Percentiles rank a stretch among this genome's conserved stretches.
Evolutionary conservation across 768 basidiomycete species (phyloP).

Genomic region (Suillus sp.): DNA sequence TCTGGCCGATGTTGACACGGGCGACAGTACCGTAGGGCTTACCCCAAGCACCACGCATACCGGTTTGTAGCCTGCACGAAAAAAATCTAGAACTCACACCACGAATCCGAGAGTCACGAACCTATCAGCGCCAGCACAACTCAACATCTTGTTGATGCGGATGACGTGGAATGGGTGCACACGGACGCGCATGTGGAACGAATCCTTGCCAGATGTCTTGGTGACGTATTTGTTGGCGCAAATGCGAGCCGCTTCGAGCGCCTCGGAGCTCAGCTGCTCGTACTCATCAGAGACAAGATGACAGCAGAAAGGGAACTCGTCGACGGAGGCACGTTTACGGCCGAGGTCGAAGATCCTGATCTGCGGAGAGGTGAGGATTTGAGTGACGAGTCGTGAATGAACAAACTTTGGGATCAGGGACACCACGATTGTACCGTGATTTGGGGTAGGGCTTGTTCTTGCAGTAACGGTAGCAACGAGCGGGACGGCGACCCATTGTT

Average conservation of each 20-base stretch:
- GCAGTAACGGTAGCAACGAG: slow-evolving; percentile 99
- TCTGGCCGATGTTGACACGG: slow-evolving; percentile 96
- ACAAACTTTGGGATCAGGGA: slow-evolving; percentile 88
- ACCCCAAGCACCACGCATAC: slow-evolving; percentile 99
- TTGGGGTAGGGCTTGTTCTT: slow-evolving; percentile 99
- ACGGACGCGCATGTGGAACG: slow-evolving; percentile 97
- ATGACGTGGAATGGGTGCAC: slow-evolving; percentile 99
- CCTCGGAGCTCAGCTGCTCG: slow-evolving; percentile 95
- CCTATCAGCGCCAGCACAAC: slow-evolving; percentile 98
- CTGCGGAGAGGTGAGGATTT: slow-evolving; percentile 40
- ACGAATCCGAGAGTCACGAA: slow-evolving; percentile 35
- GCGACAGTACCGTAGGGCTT: slow-evolving; percentile 99
- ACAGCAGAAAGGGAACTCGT: slow-evolving; percentile 98
- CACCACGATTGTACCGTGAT: slow-evolving; percentile 97
- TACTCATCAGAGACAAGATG: slow-evolving; percentile 99
- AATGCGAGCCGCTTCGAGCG: slow-evolving; percentile 97
- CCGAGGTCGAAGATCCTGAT: slow-evolving; percentile 97
- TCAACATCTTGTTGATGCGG: slow-evolving; percentile 99
- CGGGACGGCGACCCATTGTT: slow-evolving; percentile 95
- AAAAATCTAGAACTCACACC: background rate
- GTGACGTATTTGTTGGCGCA: slow-evolving; percentile 99
- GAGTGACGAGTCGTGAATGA: background rate
- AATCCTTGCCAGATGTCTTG: slow-evolving; percentile 97
- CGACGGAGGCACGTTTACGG: slow-evolving; percentile 94
- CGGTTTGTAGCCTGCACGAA: slow-evolving; percentile 74